Evolutionary conservation across 78 protist species (phyloP).

Genomic region (Tieghemostelium lacteum): DNA sequence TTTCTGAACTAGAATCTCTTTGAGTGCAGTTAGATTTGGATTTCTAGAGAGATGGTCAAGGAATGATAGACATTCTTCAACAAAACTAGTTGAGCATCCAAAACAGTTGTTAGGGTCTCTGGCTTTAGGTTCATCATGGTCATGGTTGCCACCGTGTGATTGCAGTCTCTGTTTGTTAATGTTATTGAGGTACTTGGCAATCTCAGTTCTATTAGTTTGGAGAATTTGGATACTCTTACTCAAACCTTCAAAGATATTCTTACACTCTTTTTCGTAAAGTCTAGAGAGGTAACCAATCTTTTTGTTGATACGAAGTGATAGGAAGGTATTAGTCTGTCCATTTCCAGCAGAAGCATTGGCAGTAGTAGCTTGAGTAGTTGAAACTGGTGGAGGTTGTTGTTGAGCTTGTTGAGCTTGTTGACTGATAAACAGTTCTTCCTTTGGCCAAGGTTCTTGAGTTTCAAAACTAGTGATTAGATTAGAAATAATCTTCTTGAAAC

Average conservation of each 20-base stretch:
- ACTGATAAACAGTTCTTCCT: slow-evolving; percentile 18
- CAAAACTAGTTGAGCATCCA: slow-evolving; percentile 41
- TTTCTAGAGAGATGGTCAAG: slow-evolving; percentile 21
- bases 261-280: slow-evolving; percentile 72
- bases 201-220: slow-evolving; percentile 63
- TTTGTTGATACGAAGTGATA: slow-evolving; percentile 28
- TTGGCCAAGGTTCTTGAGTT: slow-evolving; percentile 76
- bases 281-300: slow-evolving; percentile 47
- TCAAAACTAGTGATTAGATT: slow-evolving; percentile 41
- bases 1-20: background rate
- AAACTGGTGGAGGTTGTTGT: background rate
- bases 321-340: background rate
- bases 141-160: background rate
- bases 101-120: slow-evolving; percentile 24
- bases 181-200: slow-evolving; percentile 61
- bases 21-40: background rate
- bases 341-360: background rate
- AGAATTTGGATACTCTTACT: slow-evolving; percentile 64
- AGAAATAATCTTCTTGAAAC: slow-evolving; percentile 49
- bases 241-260: slow-evolving; percentile 50
- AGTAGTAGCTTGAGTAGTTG: background rate
- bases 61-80: slow-evolving; percentile 42
- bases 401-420: background rate
- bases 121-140: background rate
- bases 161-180: background rate